These are phyloP conservation scores for Talaromyces rugulosus DNA, from an alignment of 2,329 filamentous ascomycete species.

Conservation along the genomic window DNA sequence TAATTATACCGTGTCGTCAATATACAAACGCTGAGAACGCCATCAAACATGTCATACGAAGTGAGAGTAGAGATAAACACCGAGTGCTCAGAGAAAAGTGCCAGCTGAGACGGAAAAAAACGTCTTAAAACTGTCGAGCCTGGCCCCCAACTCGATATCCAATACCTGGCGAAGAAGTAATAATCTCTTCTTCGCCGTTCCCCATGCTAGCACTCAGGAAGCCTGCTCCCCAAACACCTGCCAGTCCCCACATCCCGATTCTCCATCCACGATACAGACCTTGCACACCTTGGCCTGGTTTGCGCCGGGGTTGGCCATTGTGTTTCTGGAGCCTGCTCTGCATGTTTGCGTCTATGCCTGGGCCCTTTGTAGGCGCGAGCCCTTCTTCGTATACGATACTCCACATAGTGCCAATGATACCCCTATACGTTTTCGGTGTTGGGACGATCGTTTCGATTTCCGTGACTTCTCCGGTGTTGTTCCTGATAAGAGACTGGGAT, in stretches of 20 bases:
- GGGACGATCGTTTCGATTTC: conserved; percentile 70
- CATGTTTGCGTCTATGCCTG: conserved; percentile 33
- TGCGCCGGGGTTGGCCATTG: conserved; percentile 31
- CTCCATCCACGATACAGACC: conserved; percentile 57
- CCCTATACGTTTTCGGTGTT: conserved; percentile 69
- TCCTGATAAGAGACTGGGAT: conserved; percentile 1
- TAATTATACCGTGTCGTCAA: conserved; percentile 4
- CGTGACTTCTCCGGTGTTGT: conserved; percentile 18
- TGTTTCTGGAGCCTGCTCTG: conserved; percentile 33
- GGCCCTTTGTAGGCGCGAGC: conserved; percentile 37
- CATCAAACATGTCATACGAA: neutral
- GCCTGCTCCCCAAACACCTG: conserved; percentile 52
- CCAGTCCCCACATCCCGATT: conserved; percentile 52
- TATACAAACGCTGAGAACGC: conserved; percentile 9
- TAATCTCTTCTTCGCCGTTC: conserved; percentile 31
- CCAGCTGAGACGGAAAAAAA: neutral
- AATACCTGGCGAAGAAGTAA: conserved; percentile 15
- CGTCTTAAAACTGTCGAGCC: neutral
- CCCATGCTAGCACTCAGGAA: conserved; percentile 38
- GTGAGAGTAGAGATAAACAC: neutral
- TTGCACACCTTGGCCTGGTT: conserved; percentile 52
- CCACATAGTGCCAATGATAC: conserved; percentile 90
- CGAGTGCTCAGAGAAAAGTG: neutral
- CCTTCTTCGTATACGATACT: conserved; percentile 82
- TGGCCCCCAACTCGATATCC: conserved; percentile 13